Conservation (phyloP, 192 early-diverging fungal genomes). For the Umbelopsis ramanniana region DNA sequence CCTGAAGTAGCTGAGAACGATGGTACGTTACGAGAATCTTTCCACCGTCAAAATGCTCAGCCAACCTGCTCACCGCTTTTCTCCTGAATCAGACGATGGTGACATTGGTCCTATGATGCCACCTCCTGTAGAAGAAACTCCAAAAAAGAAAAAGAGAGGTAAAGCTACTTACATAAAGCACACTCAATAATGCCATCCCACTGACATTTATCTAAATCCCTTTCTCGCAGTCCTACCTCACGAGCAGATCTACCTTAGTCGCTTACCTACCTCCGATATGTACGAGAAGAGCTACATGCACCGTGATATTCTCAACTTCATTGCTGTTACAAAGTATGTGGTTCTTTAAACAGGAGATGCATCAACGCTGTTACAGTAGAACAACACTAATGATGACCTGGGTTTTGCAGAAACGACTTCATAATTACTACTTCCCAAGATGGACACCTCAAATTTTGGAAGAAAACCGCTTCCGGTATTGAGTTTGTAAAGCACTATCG, state of each 20-base stretch:
- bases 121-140: constrained; percentile 25
- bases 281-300: constrained; percentile 98
- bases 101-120: constrained; percentile 46
- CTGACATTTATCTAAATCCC: neutral
- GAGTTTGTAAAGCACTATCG: constrained; percentile 99
- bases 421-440: constrained; percentile 93
- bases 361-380: neutral
- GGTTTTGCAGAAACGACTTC: constrained; percentile 77
- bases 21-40: neutral
- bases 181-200: neutral
- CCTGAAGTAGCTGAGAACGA: neutral
- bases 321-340: constrained; percentile 69
- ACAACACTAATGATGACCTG: neutral
- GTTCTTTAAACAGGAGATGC: neutral
- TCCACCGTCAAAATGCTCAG: neutral
- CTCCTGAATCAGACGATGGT: constrained; percentile 18
- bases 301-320: constrained; percentile 83
- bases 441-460: constrained; percentile 99
- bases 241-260: constrained; percentile 77
- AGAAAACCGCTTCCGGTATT: constrained; percentile 88
- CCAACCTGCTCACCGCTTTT: neutral
- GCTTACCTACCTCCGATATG: constrained; percentile 88
- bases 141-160: constrained; percentile 46
- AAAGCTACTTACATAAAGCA: neutral
- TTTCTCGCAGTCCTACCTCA: constrained; percentile 53